Evolutionary conservation across 345 rosid species (phyloP), one percentile per base, ranked within the genome.

Genomic region (Eutrema japonicum): DNA sequence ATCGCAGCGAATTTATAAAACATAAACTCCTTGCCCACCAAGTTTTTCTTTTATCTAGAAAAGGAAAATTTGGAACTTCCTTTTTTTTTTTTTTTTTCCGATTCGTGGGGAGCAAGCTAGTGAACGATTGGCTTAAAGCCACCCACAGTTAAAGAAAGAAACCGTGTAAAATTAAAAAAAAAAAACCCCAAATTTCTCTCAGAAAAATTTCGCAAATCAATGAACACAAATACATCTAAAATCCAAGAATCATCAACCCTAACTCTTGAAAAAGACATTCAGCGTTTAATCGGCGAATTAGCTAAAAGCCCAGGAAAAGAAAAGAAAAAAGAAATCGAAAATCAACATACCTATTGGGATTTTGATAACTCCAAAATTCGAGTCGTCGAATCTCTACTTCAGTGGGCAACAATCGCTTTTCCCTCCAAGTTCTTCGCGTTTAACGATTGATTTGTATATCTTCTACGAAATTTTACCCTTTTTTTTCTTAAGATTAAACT

Each of bases 31-130:
- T 69, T 76, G 66, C 32, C 40, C 52, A 41, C 75, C 40, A 76
- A 69, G 70, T 69, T 69, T 75, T 33, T 0, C n/a, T 4, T 53
- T 76, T 14, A 26, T 57, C 16, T 38, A 52, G 13, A 33, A 53
- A 50, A 42, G 10, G 7, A 59, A 38, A 33, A 57, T 1, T 41
- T 32, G 32, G 7, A 67, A 36, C 45, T 45, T 6, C 56, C 35
- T 7, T 40, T 16, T 0, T 16, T 16, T 16, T 16, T 16, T 13
- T 49, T 33, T 33, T 5, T 40, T 30, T 7, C 70, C 51, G 16
- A 68, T 0, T 26, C 70, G 10, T 75, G 18, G 9, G 58, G 70
- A 68, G 9, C 22, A 68, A 68, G 79, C 69, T 51, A 60, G 4
- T 4, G 30, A 38, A 32, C 22, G 61, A 41, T 5, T 18, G 6